phyloP scores from a whole-genome alignment of 306 rosid species.

The Trifolium fragiferum region DNA sequence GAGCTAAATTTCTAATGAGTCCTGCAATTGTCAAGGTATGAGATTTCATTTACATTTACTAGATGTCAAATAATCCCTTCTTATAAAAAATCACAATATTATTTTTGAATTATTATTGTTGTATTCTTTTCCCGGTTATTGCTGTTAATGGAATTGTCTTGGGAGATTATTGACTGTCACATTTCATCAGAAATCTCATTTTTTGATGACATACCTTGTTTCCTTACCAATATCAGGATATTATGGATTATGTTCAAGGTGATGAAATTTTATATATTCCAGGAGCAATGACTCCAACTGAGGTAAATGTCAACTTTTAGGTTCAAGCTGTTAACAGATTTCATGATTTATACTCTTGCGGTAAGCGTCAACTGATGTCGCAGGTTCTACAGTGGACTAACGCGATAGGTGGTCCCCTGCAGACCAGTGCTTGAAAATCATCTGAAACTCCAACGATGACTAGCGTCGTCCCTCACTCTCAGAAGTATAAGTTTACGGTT shows the following conservation, averaged over 20 bases:
- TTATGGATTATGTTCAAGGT: conserved; percentile 53
- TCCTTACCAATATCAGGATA: conserved; percentile 57
- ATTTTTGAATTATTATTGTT: not conserved
- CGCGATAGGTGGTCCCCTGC: not conserved
- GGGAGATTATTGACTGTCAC: conserved; percentile 22
- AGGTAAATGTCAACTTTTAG: conserved; percentile 62
- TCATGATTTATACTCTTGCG: conserved; percentile 9
- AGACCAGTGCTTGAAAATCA: not conserved
- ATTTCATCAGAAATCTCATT: conserved; percentile 4
- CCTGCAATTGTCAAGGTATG: conserved; percentile 80
- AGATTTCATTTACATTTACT: not conserved
- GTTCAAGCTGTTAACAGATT: conserved; percentile 23
- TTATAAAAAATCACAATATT: conserved; percentile 8
- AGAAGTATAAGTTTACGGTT: not conserved
- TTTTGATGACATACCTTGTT: conserved; percentile 5
- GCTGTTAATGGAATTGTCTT: not conserved
- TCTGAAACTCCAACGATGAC: not conserved
- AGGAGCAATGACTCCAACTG: conserved; percentile 95
- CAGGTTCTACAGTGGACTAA: not conserved
- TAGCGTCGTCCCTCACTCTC: not conserved
- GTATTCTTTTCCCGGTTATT: not conserved
- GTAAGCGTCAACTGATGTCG: too few species aligned
- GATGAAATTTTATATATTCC: conserved; percentile 78
- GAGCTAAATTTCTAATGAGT: conserved; percentile 94
- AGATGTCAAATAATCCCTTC: conserved; percentile 11